Evolutionary conservation across 768 basidiomycete genomes (phyloP), one percentile per base, ranked within the genome.

Genomic region (Pluteus cervinus): DNA sequence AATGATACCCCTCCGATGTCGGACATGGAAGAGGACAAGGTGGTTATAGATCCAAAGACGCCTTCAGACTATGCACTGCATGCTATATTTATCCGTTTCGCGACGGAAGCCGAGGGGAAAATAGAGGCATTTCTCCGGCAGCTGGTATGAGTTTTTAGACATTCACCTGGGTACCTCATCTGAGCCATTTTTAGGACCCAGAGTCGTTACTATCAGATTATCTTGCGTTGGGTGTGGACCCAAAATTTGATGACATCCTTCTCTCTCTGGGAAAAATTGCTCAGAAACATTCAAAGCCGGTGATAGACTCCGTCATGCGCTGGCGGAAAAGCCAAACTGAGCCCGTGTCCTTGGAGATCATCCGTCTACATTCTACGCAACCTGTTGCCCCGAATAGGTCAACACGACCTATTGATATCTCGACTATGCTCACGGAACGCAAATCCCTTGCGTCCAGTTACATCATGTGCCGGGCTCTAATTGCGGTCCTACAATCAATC

Each of bases 11-110:
- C 75, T 2, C 62, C 65, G 1, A 50, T 55, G 12, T 49, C 65
- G 3, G 77, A 79, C 10, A 71, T 77, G 20, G 75, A 79, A 29
- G 85, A 84, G 9, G 83, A 85, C 48, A 77, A 78, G 50, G 68
- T 81, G 32, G 61, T 73, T 15, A 70, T 75, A 50, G 81, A 85
- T 33, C 83, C 84, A 0, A 85, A 79, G 52, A 88, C 84, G 8
- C 89, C 91, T 2, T 80, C 83, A 0, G 91, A 93, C 49, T 92
- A 85, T 49, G 91, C 91, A 2, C 62, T 93, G 9, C 86, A 89
- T 52, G 86, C 88, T 0, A 74, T 93, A 5, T 91, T 93, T 55
- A 86, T 88, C 28, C 80, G 85, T 3, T 93, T 93, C 49, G 86
- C 85, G 7, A 73, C 81, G 1, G 66, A 75, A 4, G 86, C 87